Percentiles rank a stretch among this genome's conserved stretches.
Evolutionary conservation across 305 asterid species (phyloP).

Genomic region (Rubia tinctorum): DNA sequence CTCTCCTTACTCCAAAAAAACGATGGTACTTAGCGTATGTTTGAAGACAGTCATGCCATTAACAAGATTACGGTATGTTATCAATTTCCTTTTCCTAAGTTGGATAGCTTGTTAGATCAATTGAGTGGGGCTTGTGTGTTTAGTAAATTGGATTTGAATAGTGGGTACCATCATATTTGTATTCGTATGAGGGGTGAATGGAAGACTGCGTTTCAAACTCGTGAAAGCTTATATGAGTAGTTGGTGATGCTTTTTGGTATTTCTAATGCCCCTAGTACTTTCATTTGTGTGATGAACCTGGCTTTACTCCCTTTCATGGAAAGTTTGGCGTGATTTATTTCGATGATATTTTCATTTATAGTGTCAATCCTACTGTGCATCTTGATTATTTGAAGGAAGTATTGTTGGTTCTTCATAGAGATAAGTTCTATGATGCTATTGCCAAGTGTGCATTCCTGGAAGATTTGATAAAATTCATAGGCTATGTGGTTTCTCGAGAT

Average conservation of each 20-base stretch:
- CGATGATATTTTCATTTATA: not conserved
- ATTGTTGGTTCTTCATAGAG: not conserved
- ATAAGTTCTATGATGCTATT: not conserved
- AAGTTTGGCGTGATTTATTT: not conserved
- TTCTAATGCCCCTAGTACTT: not conserved
- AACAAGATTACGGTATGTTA: not conserved
- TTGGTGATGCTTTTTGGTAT: not conserved
- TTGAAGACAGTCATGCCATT: not conserved
- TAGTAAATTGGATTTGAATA: no score
- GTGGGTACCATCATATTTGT: not conserved
- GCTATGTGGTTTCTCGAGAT: not conserved
- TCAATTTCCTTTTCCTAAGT: not conserved
- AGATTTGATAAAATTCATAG: not conserved
- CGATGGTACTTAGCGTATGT: no score
- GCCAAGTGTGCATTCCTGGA: not conserved
- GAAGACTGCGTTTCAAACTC: not conserved
- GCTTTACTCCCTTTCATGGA: not conserved
- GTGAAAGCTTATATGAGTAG: not conserved
- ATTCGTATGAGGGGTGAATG: not conserved
- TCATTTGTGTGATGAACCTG: not conserved
- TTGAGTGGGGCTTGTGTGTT: no score
- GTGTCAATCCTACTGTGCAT: not conserved
- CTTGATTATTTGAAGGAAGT: not conserved
- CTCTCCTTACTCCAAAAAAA: not conserved
- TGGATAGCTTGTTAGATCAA: not conserved